Evolutionary conservation across 352 stramenopile species (phyloP).

Genomic region (Globisporangium nagaii): DNA sequence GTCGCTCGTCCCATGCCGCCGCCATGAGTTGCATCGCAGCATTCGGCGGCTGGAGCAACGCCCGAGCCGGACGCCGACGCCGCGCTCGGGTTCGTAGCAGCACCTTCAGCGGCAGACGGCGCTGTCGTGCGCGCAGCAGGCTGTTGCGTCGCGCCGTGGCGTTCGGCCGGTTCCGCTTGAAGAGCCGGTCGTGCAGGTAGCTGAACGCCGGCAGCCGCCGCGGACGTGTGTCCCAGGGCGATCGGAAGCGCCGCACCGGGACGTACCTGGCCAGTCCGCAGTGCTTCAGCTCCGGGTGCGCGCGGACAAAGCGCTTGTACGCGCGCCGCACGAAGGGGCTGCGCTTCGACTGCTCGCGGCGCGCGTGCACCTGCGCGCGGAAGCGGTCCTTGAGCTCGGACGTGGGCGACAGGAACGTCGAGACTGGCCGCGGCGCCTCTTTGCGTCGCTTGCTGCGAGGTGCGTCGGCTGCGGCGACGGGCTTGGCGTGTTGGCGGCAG

Average conservation of each 20-base stretch:
- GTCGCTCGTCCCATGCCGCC: not conserved
- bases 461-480: not conserved
- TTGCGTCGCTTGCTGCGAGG: not conserved
- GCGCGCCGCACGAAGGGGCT: conserved; percentile 22
- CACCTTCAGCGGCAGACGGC: not conserved
- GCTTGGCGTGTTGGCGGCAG: not conserved
- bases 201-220: conserved; percentile 9
- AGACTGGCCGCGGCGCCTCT: conserved; percentile 1
- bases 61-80: not conserved
- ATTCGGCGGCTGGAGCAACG: not conserved
- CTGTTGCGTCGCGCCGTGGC: conserved; percentile 12
- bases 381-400: conserved; percentile 18
- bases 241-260: not conserved
- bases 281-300: conserved; percentile 14
- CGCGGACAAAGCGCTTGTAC: conserved; percentile 18
- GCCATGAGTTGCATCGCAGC: not conserved
- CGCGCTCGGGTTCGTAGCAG: not conserved
- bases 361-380: conserved; percentile 9
- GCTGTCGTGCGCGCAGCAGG: conserved; percentile 11
- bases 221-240: not conserved
- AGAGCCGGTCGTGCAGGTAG: conserved; percentile 15
- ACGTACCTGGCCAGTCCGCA: conserved; percentile 4
- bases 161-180: conserved; percentile 14
- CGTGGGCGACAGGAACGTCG: conserved; percentile 15
- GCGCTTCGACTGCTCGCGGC: not conserved